Evolutionary conservation across 345 rosid species (phyloP).

Genomic region (Isatis tinctoria): DNA sequence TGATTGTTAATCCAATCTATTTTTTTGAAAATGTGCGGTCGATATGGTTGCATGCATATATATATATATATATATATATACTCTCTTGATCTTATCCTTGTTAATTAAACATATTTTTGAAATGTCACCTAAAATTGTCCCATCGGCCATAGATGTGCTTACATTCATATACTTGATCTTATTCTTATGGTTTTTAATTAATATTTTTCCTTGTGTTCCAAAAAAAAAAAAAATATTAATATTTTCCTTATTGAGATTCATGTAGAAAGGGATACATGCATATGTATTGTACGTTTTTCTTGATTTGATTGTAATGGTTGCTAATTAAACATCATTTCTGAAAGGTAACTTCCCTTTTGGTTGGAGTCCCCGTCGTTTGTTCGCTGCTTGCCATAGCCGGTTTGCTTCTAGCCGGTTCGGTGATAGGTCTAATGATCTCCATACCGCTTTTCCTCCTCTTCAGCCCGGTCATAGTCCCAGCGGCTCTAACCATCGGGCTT

Average conservation of each 20-base stretch:
- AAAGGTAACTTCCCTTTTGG: constrained; percentile 37
- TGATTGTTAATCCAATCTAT: no score
- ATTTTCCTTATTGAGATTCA: not conserved
- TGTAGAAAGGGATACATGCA: not conserved
- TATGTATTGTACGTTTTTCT: not conserved
- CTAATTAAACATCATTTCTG: not conserved
- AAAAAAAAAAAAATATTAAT: no score
- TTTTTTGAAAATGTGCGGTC: not conserved
- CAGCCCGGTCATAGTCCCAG: constrained; percentile 62
- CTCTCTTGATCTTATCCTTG: not conserved
- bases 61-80: no score
- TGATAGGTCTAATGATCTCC: no score
- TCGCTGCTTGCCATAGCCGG: constrained; percentile 46
- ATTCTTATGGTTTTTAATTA: not conserved
- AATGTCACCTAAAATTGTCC: no score
- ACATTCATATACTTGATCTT: not conserved
- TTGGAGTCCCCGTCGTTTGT: constrained; percentile 41
- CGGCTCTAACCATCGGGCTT: constrained; percentile 44
- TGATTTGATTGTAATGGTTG: not conserved
- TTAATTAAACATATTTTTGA: no score
- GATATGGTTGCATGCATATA: not conserved
- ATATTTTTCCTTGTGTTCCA: no score
- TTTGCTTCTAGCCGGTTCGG: constrained; percentile 37
- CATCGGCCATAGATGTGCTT: not conserved
- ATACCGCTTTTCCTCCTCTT: constrained; percentile 50